These are phyloP conservation scores for Fusarium staphyleae DNA, from an alignment of 2,329 filamentous ascomycete species.

Conservation along the genomic window DNA sequence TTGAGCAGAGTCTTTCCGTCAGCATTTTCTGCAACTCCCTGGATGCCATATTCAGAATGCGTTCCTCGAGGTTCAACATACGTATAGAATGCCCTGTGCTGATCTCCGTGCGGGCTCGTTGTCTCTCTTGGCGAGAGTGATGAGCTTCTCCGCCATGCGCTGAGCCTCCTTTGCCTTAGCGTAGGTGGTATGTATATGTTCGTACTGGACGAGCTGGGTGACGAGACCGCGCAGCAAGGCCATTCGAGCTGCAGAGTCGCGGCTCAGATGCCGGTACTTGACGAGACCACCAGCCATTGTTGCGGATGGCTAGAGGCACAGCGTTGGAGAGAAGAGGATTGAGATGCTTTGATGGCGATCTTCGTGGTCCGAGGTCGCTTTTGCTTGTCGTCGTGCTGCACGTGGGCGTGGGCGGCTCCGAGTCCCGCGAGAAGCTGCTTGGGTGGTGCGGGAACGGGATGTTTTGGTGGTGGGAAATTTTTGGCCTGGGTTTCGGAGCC, in stretches of 20 bases:
- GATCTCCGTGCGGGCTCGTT: conserved; percentile 79
- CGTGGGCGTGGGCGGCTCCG: conserved; percentile 22
- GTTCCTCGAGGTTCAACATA: conserved; percentile 56
- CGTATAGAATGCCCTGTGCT: conserved; percentile 85
- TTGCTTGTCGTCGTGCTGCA: conserved; percentile 15
- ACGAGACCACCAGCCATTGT: conserved; percentile 84
- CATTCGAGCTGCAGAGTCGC: conserved; percentile 85
- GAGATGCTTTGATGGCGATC: background rate
- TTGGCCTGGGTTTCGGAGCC: conserved; percentile 42
- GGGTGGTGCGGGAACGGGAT: conserved; percentile 17
- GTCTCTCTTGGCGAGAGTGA: conserved; percentile 92
- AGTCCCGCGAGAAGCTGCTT: conserved; percentile 14
- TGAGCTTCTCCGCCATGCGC: conserved; percentile 89
- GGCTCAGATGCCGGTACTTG: conserved; percentile 89
- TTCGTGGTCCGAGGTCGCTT: conserved; percentile 2
- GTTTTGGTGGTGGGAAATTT: conserved; percentile 46
- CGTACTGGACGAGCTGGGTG: conserved; percentile 90
- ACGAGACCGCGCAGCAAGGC: conserved; percentile 95
- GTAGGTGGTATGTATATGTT: conserved; percentile 94
- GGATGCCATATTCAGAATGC: background rate
- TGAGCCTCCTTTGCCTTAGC: conserved; percentile 98
- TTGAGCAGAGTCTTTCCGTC: conserved; percentile 1
- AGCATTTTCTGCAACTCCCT: conserved; percentile 8
- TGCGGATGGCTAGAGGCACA: conserved; percentile 20
- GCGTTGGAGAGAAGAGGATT: background rate